Conservation (phyloP, 345 rosid genomes). For the Salix suchowensis region DNA sequence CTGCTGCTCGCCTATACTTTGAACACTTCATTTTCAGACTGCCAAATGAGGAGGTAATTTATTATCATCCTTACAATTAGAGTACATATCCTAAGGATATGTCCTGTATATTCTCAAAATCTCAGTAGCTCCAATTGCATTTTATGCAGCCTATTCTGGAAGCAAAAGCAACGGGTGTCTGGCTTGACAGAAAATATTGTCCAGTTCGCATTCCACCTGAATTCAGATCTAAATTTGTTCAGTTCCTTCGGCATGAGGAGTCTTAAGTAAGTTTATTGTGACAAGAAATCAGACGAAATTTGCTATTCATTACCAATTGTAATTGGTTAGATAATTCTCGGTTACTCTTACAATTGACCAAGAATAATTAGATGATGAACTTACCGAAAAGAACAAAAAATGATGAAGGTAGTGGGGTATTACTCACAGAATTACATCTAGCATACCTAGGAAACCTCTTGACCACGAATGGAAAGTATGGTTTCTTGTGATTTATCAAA, state of each 20-base stretch:
- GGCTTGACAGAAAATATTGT: slow-evolving; percentile 77
- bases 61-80: not conserved
- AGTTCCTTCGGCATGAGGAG: slow-evolving; percentile 39
- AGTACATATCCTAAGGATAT: not conserved
- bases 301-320: not conserved
- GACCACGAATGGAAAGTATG: not conserved
- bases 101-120: not conserved
- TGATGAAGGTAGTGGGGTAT: not conserved
- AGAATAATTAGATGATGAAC: not conserved
- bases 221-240: slow-evolving; percentile 56
- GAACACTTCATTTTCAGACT: slow-evolving; percentile 70
- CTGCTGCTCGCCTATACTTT: slow-evolving; percentile 68
- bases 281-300: not conserved
- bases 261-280: slow-evolving; percentile 22
- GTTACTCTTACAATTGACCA: not conserved
- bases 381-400: not conserved
- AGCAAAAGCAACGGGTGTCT: slow-evolving; percentile 70
- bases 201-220: slow-evolving; percentile 69
- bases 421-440: not conserved
- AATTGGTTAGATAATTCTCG: not conserved
- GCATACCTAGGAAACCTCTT: not conserved
- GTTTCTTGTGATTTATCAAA: not conserved
- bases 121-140: not conserved
- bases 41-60: slow-evolving; percentile 64
- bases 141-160: slow-evolving; percentile 56